These are phyloP conservation scores for Leccinum sublutescens DNA, from an alignment of 768 basidiomycete genomes.

Conservation along the genomic window DNA sequence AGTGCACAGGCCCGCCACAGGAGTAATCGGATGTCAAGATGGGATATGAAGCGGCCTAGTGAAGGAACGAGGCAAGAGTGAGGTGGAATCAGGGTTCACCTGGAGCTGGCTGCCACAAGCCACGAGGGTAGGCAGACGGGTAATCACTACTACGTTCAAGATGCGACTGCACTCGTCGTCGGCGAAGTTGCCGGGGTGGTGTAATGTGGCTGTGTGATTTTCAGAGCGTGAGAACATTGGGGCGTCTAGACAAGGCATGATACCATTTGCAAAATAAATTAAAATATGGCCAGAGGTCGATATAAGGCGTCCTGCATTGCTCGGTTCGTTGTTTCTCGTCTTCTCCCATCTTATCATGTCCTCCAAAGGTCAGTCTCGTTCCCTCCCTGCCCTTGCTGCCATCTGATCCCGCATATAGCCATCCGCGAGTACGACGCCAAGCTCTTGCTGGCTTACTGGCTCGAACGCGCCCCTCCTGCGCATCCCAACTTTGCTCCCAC, in stretches of 20 bases:
- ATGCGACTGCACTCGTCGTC: neutral
- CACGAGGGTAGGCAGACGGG: neutral
- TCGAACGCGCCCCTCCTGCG: slow-evolving; percentile 82
- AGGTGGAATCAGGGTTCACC: slow-evolving; percentile 6
- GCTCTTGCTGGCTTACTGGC: slow-evolving; percentile 96
- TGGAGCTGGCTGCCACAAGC: neutral
- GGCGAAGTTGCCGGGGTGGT: neutral
- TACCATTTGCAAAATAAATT: slow-evolving; percentile 20
- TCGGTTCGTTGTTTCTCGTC: neutral
- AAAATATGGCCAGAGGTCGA: slow-evolving; percentile 9
- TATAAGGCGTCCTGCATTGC: slow-evolving; percentile 11
- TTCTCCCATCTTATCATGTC: slow-evolving; percentile 27
- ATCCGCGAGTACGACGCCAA: slow-evolving; percentile 99
- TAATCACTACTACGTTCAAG: neutral
- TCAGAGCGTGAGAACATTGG: slow-evolving; percentile 32
- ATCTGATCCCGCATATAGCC: slow-evolving; percentile 39
- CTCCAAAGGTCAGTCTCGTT: slow-evolving; percentile 29
- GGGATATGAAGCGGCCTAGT: slow-evolving; percentile 9
- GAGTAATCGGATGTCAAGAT: slow-evolving; percentile 7
- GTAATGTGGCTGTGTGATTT: slow-evolving; percentile 31
- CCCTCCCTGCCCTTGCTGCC: neutral
- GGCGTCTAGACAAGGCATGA: slow-evolving; percentile 25
- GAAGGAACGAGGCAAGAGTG: slow-evolving; percentile 14
- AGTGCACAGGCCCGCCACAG: neutral
- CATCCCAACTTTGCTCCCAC: slow-evolving; percentile 55